Conservation (phyloP, 2,329 filamentous ascomycete genomes). For the Trichoderma aggressivum region DNA sequence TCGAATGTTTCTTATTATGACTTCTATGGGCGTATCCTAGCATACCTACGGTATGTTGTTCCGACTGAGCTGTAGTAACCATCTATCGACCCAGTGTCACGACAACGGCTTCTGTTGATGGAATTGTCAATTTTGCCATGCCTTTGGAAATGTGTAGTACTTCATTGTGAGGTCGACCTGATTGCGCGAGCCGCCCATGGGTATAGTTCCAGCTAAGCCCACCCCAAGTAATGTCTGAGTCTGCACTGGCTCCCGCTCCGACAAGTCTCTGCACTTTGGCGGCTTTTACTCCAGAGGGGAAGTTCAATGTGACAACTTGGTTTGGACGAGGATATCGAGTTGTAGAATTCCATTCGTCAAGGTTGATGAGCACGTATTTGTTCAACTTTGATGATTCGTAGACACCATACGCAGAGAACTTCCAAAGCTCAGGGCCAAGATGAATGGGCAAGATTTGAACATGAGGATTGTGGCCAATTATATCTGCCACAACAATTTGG, state of each 20-base stretch:
- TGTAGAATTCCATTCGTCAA: conserved; percentile 7
- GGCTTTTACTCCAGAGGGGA: not conserved
- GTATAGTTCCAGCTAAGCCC: conserved; percentile 7
- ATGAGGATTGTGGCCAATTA: not conserved
- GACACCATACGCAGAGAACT: not conserved
- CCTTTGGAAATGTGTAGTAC: not conserved
- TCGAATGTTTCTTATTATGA: too few relatives aligned
- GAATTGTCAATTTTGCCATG: not conserved
- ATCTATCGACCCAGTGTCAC: not conserved
- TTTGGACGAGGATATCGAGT: not conserved
- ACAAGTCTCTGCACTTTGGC: not conserved
- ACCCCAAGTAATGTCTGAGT: conserved; percentile 1
- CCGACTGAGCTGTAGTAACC: not conserved
- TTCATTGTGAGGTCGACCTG: not conserved
- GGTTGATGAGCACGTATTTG: conserved; percentile 1
- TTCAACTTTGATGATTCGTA: not conserved
- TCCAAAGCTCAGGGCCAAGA: not conserved
- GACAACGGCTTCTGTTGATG: conserved; percentile 1
- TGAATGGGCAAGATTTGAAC: not conserved
- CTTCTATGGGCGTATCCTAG: too few relatives aligned
- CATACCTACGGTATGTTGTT: too few relatives aligned
- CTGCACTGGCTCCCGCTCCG: not conserved
- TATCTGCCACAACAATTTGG: conserved; percentile 6
- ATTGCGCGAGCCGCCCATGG: not conserved
- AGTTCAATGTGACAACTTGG: not conserved